phyloP scores from a whole-genome alignment of 169 alveolate species.

The Amoebophrya sp. region DNA sequence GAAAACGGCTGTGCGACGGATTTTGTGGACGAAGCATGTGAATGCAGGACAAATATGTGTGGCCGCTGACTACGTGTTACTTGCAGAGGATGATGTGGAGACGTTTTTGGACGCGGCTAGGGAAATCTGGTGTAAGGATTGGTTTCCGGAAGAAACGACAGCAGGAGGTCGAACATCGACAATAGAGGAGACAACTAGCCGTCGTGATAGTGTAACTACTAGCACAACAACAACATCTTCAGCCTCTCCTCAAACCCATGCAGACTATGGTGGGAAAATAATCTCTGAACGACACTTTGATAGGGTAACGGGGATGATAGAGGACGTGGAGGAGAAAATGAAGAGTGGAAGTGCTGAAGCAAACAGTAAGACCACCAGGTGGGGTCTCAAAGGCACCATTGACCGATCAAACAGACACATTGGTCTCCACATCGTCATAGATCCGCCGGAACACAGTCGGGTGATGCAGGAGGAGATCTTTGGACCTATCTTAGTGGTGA shows the following conservation, averaged over 20 bases:
- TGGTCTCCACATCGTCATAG: background rate
- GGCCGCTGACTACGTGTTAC: background rate
- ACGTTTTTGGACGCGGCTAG: background rate
- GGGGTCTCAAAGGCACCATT: too few species aligned
- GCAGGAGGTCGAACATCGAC: too few species aligned
- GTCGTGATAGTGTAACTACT: too few species aligned
- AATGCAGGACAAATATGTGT: background rate
- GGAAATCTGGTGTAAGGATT: background rate
- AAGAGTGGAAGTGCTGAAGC: too few species aligned
- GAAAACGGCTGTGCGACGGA: background rate
- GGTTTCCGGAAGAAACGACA: too few species aligned
- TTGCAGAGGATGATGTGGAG: background rate
- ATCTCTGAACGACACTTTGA: background rate
- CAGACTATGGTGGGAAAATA: background rate
- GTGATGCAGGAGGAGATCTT: background rate
- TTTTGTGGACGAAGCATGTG: background rate
- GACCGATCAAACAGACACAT: background rate
- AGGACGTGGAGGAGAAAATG: background rate
- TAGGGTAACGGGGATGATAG: background rate
- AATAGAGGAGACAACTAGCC: too few species aligned
- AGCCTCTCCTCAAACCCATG: background rate
- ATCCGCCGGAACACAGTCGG: background rate
- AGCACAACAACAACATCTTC: too few species aligned
- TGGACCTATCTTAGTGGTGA: background rate
- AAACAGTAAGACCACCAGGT: too few species aligned